Base-by-base conservation (phyloP, 2,329 filamentous ascomycete genomes). In the Sporothrix curviconia region DNA sequence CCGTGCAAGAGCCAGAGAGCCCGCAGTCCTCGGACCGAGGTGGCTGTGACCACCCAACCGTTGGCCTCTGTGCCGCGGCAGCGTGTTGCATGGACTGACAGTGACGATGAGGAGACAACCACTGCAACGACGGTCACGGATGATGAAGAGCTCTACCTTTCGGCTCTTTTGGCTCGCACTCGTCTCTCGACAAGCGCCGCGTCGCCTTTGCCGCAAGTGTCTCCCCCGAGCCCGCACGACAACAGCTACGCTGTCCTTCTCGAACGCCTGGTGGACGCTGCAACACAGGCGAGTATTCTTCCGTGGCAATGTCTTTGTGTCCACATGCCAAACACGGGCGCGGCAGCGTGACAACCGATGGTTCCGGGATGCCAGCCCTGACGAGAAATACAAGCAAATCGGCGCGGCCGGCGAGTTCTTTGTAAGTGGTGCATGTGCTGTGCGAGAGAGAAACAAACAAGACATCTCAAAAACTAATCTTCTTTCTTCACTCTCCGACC, bases 351-450 rank as follows among this genome's bases (percentile, higher is more conserved):
- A 37, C 52, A 12, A 47, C 12, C 19, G 14, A 3, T 55, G 52
- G 52, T n/a, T 55, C 6, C 39, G 17, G 25, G 8, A 43, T 34
- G 51, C 37, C 17, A 17, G 11, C 25, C 7, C 32, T 7, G 25
- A 24, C 17, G 39, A 54, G 51, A 17, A 42, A 25, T 36, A 46
- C 42, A 56, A 56, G 25, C 24, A 56, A 39, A 56, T 56, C 8
- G 54, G 54, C 34, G 54, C 54, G 1, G 54, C 43, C 2, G 54
- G 54, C 22, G 54, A 56, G 36, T n/a, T 56, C 17, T 56, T 56
- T 56, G 54, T 56, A 15, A 44, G 52, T 37, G 15, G 36, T 51
- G 28, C 32, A 11, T 52, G 19, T 40, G 12, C 11, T 2, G 1
- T 4, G 9, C 43, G 14, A n/a, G 43, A 43, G 17, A 25, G 43